Conservation (phyloP, 169 alveolate species). For the Eimeria sp. region DNA sequence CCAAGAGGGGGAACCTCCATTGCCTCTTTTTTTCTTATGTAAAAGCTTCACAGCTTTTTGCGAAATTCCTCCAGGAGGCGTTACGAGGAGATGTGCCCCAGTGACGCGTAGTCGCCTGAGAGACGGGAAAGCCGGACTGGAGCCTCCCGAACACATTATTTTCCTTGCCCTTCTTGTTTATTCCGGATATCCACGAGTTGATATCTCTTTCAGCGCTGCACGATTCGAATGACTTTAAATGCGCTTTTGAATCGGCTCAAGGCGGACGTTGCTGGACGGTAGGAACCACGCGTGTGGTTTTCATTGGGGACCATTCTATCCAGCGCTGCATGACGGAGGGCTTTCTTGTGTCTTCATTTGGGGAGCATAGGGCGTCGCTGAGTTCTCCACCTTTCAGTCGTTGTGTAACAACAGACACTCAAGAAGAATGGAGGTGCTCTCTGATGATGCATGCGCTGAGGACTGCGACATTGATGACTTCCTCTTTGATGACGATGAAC, state of each 20-base stretch:
- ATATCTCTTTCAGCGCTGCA: neutral
- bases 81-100: conserved; percentile 21
- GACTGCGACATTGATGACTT: conserved; percentile 60
- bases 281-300: neutral
- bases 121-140: conserved; percentile 7
- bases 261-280: neutral
- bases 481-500: conserved; percentile 48
- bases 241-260: neutral
- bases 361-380: neutral
- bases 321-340: neutral
- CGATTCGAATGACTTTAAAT: neutral
- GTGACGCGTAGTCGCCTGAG: conserved; percentile 2
- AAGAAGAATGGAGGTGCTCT: conserved; percentile 7
- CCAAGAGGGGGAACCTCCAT: neutral
- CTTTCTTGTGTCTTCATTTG: neutral
- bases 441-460: conserved; percentile 28
- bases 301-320: neutral
- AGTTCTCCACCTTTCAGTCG: neutral
- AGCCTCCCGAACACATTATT: neutral
- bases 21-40: neutral
- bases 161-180: neutral
- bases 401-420: neutral
- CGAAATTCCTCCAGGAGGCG: neutral
- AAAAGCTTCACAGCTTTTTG: neutral
- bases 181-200: neutral